These are phyloP conservation scores for Zea luxurians DNA, from an alignment of 176 grass and related monocot species.

Conservation along the genomic window DNA sequence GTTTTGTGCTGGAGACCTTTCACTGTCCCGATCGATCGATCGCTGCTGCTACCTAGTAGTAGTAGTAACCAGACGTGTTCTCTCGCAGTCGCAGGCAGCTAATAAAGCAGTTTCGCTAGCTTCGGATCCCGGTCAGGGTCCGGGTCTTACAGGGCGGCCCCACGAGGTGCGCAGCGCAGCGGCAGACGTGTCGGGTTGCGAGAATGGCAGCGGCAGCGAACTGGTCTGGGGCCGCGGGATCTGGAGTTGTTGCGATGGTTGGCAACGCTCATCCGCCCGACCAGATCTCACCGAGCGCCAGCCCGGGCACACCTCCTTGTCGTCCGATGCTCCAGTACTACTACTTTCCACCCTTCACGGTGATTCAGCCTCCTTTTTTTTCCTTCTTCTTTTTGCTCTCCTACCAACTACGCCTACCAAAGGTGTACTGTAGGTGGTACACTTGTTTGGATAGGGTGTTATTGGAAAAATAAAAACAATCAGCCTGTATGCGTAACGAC, in stretches of 20 bases:
- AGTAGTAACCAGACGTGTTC: neutral
- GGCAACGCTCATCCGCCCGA: neutral
- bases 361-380: neutral
- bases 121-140: neutral
- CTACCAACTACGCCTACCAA: neutral
- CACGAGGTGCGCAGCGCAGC: neutral
- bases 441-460: no score
- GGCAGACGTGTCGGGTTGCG: neutral
- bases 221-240: neutral
- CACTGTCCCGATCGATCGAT: neutral
- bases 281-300: slow-evolving; percentile 26
- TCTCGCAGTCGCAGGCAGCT: neutral
- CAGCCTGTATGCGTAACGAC: no score
- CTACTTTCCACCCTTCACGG: neutral
- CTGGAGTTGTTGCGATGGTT: slow-evolving; percentile 14
- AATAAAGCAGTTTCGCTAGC: neutral
- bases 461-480: no score
- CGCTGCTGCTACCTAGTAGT: no score
- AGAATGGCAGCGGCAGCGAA: neutral
- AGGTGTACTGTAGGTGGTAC: no score
- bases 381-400: neutral
- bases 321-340: neutral
- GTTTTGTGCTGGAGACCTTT: neutral
- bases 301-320: slow-evolving; percentile 10
- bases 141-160: neutral